Base-by-base conservation (phyloP, 495 filamentous ascomycete genomes). In the Penicillium soppii region DNA sequence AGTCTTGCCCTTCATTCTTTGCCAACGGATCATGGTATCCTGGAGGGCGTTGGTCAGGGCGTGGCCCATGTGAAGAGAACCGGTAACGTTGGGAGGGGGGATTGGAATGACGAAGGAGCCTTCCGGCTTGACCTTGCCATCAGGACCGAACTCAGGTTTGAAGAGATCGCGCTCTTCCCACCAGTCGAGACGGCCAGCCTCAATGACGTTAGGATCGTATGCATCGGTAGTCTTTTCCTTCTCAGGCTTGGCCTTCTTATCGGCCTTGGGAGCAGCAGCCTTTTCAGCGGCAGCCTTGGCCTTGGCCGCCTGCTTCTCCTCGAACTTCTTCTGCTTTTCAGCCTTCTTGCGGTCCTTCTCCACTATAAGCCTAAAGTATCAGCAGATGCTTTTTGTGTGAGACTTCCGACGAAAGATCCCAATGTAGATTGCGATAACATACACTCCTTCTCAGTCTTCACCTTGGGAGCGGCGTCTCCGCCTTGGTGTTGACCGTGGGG, bases 31-130 rank as follows among this genome's bases (percentile, higher is more conserved):
- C 69, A 92, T 75, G 9, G 85, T 76, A 62, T 92, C 89, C 68
- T 92, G 88, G 32, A 90, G 72, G 23, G 84, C 76, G 36, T 78
- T 80, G 32, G 78, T 79, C 43, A 89, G 71, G 21, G 86, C 86
- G 69, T 90, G 86, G 15, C 86, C 86, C 70, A 85, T 83, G 65
- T 88, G 85, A 30, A 87, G 76, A 42, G 80, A 76, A 47, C 81
- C 83, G 50, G 82, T 89, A 36, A 94, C 87, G 59, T 94, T 94
- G 19, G 89, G 89, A 25, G 89, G 89, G 36, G 89, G 89, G 27
- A 83, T 80, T 0, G 81, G 75, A 55, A 92, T 89, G 45, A 90
- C 83, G 56, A 91, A 92, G 52, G 74, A 75, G 29, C 87, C 86
- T 54, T 75, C 77, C 3, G 81, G 76, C 72, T 86, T 88, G 29